Percentiles rank a stretch among this genome's conserved stretches.
Conservation (phyloP, 2,329 filamentous ascomycete species). For the Epicoccum nigrum region DNA sequence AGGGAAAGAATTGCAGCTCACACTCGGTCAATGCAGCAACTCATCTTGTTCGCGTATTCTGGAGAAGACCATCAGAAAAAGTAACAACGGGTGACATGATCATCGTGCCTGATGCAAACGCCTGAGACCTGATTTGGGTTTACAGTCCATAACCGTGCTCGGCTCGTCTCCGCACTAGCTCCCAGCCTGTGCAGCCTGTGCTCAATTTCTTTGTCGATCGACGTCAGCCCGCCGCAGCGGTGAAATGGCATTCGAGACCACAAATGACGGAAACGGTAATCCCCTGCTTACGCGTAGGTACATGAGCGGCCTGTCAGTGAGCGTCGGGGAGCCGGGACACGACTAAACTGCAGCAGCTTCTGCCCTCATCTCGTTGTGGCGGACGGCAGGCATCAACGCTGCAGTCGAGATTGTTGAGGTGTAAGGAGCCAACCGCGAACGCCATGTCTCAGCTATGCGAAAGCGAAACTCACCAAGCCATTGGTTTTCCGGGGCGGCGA, state of each 20-base stretch:
- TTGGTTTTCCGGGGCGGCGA: conserved; percentile 1
- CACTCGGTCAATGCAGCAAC: conserved; percentile 1
- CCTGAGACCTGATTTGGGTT: conserved; percentile 1
- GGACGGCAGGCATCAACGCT: conserved; percentile 21
- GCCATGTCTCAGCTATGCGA: conserved; percentile 10
- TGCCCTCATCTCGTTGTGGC: conserved; percentile 12
- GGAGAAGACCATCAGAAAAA: neutral
- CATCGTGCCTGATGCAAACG: conserved; percentile 3
- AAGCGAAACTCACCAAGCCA: conserved; percentile 2
- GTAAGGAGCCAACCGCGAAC: conserved; percentile 23
- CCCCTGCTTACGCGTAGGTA: neutral
- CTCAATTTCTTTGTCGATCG: conserved; percentile 8
- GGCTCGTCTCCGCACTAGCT: conserved; percentile 15
- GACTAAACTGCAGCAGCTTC: conserved; percentile 1
- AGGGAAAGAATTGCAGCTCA: neutral
- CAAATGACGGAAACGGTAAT: neutral
- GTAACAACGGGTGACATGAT: neutral
- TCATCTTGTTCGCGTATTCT: neutral
- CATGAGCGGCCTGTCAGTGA: conserved; percentile 1
- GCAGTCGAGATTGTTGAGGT: conserved; percentile 23
- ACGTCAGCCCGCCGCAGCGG: conserved; percentile 1
- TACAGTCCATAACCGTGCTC: conserved; percentile 13
- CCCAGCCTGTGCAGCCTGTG: conserved; percentile 13
- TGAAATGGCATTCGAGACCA: conserved; percentile 6
- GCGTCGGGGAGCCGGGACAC: conserved; percentile 11